Percentiles rank a stretch among this genome's conserved stretches.
Evolutionary conservation across 1,284 basidiomycete species (phyloP).

Genomic region (Thelephora terrestris): DNA sequence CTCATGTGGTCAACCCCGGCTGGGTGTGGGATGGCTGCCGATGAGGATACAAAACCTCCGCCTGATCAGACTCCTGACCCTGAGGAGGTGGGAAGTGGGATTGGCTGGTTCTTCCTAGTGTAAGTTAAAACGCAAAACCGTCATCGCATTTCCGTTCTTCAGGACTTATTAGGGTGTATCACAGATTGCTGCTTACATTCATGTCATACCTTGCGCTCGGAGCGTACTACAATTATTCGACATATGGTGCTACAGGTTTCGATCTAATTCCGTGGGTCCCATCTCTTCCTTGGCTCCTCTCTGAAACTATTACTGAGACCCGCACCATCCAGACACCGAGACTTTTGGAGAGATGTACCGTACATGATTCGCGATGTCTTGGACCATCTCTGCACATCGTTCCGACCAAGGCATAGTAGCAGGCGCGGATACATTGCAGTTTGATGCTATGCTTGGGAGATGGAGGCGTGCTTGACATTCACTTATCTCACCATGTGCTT

Average conservation of each 20-base stretch:
- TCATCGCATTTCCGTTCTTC: not conserved
- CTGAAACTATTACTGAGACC: conserved; percentile 5
- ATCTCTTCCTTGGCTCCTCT: not conserved
- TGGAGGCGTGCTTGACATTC: no score
- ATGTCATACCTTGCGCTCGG: conserved; percentile 63
- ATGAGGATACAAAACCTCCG: conserved; percentile 23
- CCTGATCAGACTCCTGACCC: conserved; percentile 23
- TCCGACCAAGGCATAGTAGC: conserved; percentile 52
- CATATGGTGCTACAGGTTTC: conserved; percentile 67
- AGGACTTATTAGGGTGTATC: conserved; percentile 1
- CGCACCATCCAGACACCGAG: conserved; percentile 51
- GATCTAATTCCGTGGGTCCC: conserved; percentile 69
- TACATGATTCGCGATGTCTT: conserved; percentile 71
- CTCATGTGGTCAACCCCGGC: conserved; percentile 51
- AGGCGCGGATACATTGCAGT: conserved; percentile 71
- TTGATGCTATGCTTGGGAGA: conserved; percentile 22
- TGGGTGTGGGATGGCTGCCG: conserved; percentile 37
- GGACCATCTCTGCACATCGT: conserved; percentile 62
- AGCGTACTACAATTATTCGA: conserved; percentile 77
- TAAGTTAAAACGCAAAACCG: conserved; percentile 33
- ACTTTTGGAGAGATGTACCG: conserved; percentile 81
- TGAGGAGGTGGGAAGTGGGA: conserved; percentile 53
- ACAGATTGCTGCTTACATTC: conserved; percentile 57
- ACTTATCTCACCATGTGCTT: no score
- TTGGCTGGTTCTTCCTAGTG: conserved; percentile 80